Evolutionary conservation across 1,139 yeast species (phyloP).

Genomic region (Nadsonia starkeyi-henricii): DNA sequence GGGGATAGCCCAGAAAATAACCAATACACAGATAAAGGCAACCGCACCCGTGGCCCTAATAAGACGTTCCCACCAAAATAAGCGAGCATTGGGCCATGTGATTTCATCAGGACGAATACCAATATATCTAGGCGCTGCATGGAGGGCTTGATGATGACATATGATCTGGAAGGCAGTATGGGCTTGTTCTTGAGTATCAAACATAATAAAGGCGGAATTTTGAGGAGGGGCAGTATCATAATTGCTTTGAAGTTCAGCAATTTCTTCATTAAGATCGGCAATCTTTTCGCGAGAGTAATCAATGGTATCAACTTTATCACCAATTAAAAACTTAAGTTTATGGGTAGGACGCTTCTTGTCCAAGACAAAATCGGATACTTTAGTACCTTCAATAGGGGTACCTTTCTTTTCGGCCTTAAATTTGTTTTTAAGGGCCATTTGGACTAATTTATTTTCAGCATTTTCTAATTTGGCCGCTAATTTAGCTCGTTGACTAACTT

Average conservation of each 20-base stretch:
- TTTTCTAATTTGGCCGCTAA: constrained; percentile 53
- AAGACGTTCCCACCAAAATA: constrained; percentile 75
- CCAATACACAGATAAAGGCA: constrained; percentile 40
- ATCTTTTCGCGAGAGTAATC: constrained; percentile 53
- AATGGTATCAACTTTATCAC: constrained; percentile 77
- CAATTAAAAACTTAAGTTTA: constrained; percentile 49
- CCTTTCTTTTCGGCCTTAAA: constrained; percentile 54
- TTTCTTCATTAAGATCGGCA: constrained; percentile 53
- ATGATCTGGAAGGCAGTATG: constrained; percentile 77
- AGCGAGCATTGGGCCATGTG: constrained; percentile 73
- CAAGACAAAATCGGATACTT: constrained; percentile 54
- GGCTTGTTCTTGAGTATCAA: constrained; percentile 74
- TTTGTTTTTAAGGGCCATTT: constrained; percentile 43
- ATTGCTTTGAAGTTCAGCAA: constrained; percentile 42
- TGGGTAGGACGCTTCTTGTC: constrained; percentile 65
- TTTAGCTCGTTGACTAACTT: constrained; percentile 47
- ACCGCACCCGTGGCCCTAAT: constrained; percentile 44
- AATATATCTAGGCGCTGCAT: constrained; percentile 45
- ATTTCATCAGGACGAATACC: constrained; percentile 72
- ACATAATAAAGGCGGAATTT: constrained; percentile 69
- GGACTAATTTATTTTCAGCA: constrained; percentile 49
- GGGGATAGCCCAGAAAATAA: constrained; percentile 86
- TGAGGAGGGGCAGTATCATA: constrained; percentile 30
- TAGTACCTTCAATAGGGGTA: constrained; percentile 30
- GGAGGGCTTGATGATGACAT: constrained; percentile 52